These are phyloP conservation scores for Coemansia sp. DNA, from an alignment of 192 early-diverging fungal species.

Conservation along the genomic window DNA sequence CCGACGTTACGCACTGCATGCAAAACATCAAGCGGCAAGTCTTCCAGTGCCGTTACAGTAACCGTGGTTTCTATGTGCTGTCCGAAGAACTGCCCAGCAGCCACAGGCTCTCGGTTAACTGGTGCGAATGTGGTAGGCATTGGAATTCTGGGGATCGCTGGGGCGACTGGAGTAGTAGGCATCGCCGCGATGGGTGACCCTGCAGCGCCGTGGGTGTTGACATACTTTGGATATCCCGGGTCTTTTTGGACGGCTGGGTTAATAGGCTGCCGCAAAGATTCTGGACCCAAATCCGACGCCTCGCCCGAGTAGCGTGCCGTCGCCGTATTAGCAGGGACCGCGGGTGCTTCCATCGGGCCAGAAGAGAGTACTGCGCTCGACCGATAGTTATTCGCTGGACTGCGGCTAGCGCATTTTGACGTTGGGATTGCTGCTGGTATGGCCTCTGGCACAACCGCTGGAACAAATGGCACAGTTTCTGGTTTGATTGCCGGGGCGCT, in stretches of 20 bases:
- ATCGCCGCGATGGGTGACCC: background rate
- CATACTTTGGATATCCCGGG: background rate
- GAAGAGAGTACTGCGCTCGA: background rate
- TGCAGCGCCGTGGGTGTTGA: background rate
- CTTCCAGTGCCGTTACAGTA: background rate
- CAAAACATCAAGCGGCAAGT: conserved; percentile 14
- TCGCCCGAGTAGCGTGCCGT: background rate
- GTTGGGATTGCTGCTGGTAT: background rate
- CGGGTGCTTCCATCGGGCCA: background rate
- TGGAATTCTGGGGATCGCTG: background rate
- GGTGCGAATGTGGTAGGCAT: background rate
- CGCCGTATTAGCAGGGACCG: background rate
- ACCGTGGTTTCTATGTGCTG: background rate
- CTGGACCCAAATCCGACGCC: background rate
- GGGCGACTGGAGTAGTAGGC: background rate
- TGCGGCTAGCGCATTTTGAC: background rate
- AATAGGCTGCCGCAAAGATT: background rate
- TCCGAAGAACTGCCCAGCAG: background rate
- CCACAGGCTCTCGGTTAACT: background rate
- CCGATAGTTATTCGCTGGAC: background rate
- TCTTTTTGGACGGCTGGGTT: background rate
- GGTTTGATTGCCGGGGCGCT: background rate
- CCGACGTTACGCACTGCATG: conserved; percentile 31
- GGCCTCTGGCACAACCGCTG: background rate
- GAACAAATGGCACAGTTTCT: background rate